Conservation (phyloP, 345 rosid species). For the Citropsis articulata region DNA sequence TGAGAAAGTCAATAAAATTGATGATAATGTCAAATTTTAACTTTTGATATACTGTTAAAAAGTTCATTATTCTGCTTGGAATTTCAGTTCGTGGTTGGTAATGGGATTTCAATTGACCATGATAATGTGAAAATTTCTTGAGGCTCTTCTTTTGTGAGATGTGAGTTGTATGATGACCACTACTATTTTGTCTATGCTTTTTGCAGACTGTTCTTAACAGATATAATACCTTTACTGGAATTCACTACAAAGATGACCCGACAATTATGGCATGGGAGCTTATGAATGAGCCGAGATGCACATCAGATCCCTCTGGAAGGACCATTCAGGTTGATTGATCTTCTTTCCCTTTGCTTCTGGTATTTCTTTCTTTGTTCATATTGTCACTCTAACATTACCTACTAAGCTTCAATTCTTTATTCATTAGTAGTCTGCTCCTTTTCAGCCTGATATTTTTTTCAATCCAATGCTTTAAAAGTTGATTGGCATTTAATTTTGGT, state of each 20-base stretch:
- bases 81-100: neutral
- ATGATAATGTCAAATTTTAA: no score
- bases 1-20: neutral
- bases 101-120: neutral
- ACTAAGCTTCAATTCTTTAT: neutral
- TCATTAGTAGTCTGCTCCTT: neutral
- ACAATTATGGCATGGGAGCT: constrained; percentile 99
- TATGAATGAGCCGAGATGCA: constrained; percentile 95
- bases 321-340: constrained; percentile 71
- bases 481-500: neutral
- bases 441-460: constrained; percentile 1
- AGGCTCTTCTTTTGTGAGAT: neutral
- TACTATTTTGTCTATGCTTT: neutral
- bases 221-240: constrained; percentile 62
- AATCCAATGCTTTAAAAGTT: neutral
- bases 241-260: constrained; percentile 81
- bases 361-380: neutral
- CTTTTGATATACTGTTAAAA: no score
- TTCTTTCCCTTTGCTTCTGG: neutral
- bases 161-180: neutral
- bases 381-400: neutral
- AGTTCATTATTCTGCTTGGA: neutral
- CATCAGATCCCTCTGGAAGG: constrained; percentile 74
- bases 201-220: constrained; percentile 71
- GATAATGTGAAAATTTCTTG: neutral